Conservation (phyloP, 2,329 filamentous ascomycete genomes). For the Paradendryphiella salina region DNA sequence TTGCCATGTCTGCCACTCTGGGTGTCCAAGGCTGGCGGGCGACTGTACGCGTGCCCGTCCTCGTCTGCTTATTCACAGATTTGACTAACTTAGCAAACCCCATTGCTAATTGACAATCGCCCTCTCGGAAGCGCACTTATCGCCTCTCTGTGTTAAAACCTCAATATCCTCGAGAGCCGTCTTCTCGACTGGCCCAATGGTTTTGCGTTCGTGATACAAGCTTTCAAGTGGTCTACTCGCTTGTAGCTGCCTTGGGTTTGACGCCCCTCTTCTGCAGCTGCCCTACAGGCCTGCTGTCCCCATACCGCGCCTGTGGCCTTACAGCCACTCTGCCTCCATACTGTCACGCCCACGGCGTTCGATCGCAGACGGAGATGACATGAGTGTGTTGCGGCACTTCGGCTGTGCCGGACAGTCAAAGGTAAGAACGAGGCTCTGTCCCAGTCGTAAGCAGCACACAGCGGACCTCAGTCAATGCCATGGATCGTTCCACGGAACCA, state of each 20-base stretch:
- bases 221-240: slow-evolving; percentile 2
- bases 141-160: slow-evolving; percentile 3
- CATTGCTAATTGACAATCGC: slow-evolving; percentile 18
- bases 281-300: slow-evolving; percentile 9
- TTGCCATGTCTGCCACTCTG: too few species aligned
- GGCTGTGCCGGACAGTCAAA: slow-evolving; percentile 3
- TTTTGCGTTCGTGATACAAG: slow-evolving; percentile 7
- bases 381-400: slow-evolving; percentile 1
- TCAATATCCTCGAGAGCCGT: slow-evolving; percentile 1
- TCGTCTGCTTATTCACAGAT: slow-evolving; percentile 14
- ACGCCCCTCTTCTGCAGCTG: slow-evolving; percentile 4
- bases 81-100: neutral
- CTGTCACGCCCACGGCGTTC: slow-evolving; percentile 2
- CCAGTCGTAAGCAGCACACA: neutral
- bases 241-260: slow-evolving; percentile 9
- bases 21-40: neutral
- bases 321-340: slow-evolving; percentile 5
- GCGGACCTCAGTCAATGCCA: slow-evolving; percentile 4
- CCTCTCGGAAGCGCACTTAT: slow-evolving; percentile 10
- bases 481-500: slow-evolving; percentile 32
- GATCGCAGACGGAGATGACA: slow-evolving; percentile 10
- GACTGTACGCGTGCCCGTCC: neutral
- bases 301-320: slow-evolving; percentile 7
- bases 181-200: neutral
- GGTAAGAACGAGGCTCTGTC: neutral